phyloP scores from a whole-genome alignment of 345 rosid species.

The Microthlaspi erraticum region DNA sequence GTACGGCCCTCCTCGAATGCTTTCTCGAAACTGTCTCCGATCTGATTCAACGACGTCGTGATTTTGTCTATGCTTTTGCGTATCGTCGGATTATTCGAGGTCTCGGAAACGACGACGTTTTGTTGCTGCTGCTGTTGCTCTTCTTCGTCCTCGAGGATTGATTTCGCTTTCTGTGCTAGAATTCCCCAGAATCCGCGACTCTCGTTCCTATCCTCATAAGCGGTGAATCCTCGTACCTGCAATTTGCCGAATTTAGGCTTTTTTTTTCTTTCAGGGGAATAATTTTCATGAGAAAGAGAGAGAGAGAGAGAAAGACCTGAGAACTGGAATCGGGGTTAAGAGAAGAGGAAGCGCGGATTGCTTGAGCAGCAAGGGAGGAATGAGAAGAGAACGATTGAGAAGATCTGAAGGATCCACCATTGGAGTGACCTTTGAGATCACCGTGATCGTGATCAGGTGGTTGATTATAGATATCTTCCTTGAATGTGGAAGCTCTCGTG shows the following conservation, averaged over 20 bases:
- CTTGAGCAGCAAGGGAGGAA: slow-evolving; percentile 79
- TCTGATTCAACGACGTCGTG: slow-evolving; percentile 77
- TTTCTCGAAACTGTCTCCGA: slow-evolving; percentile 89
- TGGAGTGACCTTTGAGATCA: slow-evolving; percentile 39
- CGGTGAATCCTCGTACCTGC: slow-evolving; percentile 65
- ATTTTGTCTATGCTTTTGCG: slow-evolving; percentile 78
- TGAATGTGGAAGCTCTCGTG: slow-evolving; percentile 75
- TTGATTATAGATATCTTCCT: slow-evolving; percentile 62
- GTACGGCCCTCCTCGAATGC: slow-evolving; percentile 91
- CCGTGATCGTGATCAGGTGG: slow-evolving; percentile 46
- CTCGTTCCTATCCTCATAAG: slow-evolving; percentile 58
- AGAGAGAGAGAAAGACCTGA: slow-evolving; percentile 49
- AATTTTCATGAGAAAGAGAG: neutral
- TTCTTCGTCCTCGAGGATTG: slow-evolving; percentile 80
- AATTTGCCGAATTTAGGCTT: slow-evolving; percentile 2
- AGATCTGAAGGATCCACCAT: slow-evolving; percentile 44
- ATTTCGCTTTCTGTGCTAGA: slow-evolving; percentile 84
- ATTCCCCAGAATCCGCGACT: slow-evolving; percentile 83
- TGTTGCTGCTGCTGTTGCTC: slow-evolving; percentile 22
- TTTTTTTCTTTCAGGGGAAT: neutral
- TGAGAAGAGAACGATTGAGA: slow-evolving; percentile 53
- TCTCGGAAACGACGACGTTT: slow-evolving; percentile 29
- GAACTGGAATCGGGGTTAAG: slow-evolving; percentile 8
- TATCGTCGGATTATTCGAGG: slow-evolving; percentile 59
- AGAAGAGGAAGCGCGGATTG: slow-evolving; percentile 69